Percentiles rank a stretch among this genome's conserved stretches.
Evolutionary conservation across 2,329 filamentous ascomycete species (phyloP).

Genomic region (Tolypocladium nubicola): DNA sequence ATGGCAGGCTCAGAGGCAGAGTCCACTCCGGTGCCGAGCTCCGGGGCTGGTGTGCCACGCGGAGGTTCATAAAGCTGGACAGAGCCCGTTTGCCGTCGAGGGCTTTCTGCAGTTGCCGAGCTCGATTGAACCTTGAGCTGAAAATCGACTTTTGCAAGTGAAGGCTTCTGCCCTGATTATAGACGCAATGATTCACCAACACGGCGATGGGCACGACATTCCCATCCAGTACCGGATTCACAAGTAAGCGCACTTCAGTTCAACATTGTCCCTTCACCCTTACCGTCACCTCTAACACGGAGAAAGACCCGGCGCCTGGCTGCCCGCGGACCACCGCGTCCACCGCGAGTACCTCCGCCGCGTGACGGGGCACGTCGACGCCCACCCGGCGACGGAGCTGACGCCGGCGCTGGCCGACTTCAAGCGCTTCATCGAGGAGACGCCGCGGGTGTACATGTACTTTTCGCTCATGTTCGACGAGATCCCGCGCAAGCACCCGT

Average conservation of each 20-base stretch:
- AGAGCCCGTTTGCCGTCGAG: background rate
- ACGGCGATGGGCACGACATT: conserved; percentile 40
- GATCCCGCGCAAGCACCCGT: conserved; percentile 49
- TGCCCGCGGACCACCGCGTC: conserved; percentile 51
- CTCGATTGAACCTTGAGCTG: background rate
- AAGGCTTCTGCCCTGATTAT: background rate
- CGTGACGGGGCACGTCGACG: conserved; percentile 44
- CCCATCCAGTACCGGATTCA: conserved; percentile 33
- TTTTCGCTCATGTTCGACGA: conserved; percentile 59
- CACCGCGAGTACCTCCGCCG: conserved; percentile 53
- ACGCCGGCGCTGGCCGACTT: conserved; percentile 55
- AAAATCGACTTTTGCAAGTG: background rate
- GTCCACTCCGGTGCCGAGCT: background rate
- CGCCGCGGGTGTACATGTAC: conserved; percentile 55
- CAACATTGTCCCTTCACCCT: background rate
- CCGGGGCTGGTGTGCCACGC: background rate
- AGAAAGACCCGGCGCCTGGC: conserved; percentile 45
- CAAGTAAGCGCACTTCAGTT: conserved; percentile 25
- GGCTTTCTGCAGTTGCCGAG: background rate
- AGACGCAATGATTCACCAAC: conserved; percentile 35
- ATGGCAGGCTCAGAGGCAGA: background rate
- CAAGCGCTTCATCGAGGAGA: conserved; percentile 52
- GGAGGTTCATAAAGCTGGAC: background rate
- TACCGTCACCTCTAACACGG: background rate
- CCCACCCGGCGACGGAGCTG: conserved; percentile 34